Percentiles rank a stretch among this genome's conserved stretches.
Evolutionary conservation across 1,139 yeast species (phyloP).

Genomic region (Torulaspora pretoriensis): DNA sequence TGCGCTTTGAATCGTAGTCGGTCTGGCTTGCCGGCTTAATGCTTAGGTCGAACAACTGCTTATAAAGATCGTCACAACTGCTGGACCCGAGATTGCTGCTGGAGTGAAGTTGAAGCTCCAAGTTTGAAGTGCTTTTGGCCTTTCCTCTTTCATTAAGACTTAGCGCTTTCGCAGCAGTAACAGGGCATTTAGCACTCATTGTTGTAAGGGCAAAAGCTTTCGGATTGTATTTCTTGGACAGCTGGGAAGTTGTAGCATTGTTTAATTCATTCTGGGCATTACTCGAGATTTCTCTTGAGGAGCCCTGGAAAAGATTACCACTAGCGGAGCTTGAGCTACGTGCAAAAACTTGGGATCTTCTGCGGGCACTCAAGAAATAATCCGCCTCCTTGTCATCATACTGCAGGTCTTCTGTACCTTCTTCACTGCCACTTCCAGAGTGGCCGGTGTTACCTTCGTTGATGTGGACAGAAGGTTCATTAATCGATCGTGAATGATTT

Average conservation of each 20-base stretch:
- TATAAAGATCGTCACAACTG: constrained; percentile 17
- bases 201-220: constrained; percentile 5
- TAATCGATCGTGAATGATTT: not conserved
- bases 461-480: not conserved
- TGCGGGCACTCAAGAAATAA: not conserved
- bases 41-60: constrained; percentile 8
- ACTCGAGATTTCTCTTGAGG: not conserved
- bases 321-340: not conserved
- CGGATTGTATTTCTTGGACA: constrained; percentile 11
- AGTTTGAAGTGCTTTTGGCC: constrained; percentile 6
- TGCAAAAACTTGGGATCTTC: not conserved
- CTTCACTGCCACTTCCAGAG: constrained; percentile 1
- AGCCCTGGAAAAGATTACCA: not conserved
- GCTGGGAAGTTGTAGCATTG: constrained; percentile 18
- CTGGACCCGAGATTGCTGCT: constrained; percentile 11
- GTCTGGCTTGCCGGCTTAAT: constrained; percentile 4
- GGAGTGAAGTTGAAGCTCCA: constrained; percentile 18
- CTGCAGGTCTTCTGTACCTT: not conserved
- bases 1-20: constrained; percentile 14
- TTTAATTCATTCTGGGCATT: constrained; percentile 12
- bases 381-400: not conserved
- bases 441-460: not conserved
- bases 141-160: not conserved
- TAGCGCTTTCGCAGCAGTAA: constrained; percentile 1
- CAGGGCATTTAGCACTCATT: not conserved